Percentiles rank a stretch among this genome's conserved stretches.
Conservation (phyloP, 805 yeast genomes). For the Schizosaccharomyces lindneri region DNA sequence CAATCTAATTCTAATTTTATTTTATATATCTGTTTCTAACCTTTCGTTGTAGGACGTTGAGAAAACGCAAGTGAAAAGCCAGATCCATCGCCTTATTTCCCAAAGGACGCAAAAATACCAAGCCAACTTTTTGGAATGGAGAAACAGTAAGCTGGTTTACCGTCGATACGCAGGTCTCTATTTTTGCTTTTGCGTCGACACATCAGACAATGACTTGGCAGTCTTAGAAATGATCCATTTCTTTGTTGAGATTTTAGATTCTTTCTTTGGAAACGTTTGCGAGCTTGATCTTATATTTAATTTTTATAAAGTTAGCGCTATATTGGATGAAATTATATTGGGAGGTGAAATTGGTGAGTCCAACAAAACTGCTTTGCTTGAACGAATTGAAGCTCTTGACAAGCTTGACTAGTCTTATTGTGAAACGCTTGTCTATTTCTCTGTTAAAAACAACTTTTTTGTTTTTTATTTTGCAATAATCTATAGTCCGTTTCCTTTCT, state of each 20-base stretch:
- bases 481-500: no score
- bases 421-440: no score
- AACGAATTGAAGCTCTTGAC: conserved; percentile 41
- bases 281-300: conserved; percentile 83
- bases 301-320: conserved; percentile 58
- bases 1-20: background rate
- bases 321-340: conserved; percentile 64
- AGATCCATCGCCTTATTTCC: conserved; percentile 56
- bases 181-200: conserved; percentile 62
- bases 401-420: conserved; percentile 21
- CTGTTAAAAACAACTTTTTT: no score
- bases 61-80: conserved; percentile 25
- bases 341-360: conserved; percentile 86
- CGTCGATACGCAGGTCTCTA: conserved; percentile 79
- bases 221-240: conserved; percentile 67
- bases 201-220: conserved; percentile 57
- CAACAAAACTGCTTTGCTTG: conserved; percentile 40
- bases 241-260: conserved; percentile 68
- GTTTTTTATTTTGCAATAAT: no score
- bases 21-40: background rate
- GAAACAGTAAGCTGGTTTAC: conserved; percentile 46
- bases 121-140: conserved; percentile 54
- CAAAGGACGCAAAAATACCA: conserved; percentile 67
- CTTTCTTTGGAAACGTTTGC: conserved; percentile 72
- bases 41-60: conserved; percentile 17